These are phyloP conservation scores for Fagus sylvatica DNA, from an alignment of 306 rosid species.

Conservation along the genomic window DNA sequence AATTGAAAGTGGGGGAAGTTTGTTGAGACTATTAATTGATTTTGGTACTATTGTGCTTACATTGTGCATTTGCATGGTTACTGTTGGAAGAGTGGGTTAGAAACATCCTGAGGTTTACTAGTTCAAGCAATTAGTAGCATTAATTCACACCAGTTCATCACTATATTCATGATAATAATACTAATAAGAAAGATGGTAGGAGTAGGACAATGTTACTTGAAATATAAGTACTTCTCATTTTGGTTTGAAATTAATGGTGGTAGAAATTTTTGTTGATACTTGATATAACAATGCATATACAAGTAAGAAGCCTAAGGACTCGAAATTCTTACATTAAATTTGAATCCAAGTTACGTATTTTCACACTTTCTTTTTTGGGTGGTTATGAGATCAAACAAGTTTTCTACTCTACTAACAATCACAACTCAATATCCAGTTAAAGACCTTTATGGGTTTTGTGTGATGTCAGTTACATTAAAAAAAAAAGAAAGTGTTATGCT, in stretches of 20 bases:
- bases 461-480: no score
- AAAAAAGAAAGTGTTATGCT: no score
- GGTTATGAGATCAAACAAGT: background rate
- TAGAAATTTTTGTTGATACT: background rate
- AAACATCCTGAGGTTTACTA: background rate
- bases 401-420: no score
- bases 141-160: background rate
- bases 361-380: background rate
- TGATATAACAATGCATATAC: background rate
- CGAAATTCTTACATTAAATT: background rate
- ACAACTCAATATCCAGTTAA: no score
- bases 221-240: background rate
- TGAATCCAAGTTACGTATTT: background rate
- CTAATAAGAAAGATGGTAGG: background rate
- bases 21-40: conserved; percentile 14
- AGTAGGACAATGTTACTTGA: background rate
- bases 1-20: conserved; percentile 31
- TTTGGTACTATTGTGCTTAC: background rate
- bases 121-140: background rate
- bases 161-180: background rate
- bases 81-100: background rate
- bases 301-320: background rate
- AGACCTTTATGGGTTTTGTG: no score
- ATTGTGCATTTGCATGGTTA: background rate
- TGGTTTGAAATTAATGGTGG: background rate